These are phyloP conservation scores for Neurospora sp. DNA, from an alignment of 495 filamentous ascomycete species.

Conservation along the genomic window DNA sequence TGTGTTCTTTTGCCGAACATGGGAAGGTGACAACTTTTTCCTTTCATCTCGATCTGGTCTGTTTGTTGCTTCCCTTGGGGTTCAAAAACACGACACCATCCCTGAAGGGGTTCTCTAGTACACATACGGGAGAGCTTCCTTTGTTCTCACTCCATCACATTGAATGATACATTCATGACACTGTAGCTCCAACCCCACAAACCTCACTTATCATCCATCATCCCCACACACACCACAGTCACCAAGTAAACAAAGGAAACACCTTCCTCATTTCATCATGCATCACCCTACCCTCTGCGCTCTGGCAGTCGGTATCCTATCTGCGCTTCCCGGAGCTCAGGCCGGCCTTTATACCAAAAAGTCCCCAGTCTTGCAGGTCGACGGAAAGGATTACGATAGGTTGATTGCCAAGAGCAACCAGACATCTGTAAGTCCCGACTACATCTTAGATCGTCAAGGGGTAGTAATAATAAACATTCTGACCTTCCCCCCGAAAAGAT, in stretches of 20 bases:
- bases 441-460: neutral
- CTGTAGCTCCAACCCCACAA: neutral
- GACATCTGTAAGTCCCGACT: constrained; percentile 60
- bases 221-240: neutral
- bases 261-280: constrained; percentile 19
- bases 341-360: constrained; percentile 76
- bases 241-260: neutral
- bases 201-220: neutral
- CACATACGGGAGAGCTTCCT: constrained; percentile 8
- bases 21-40: constrained; percentile 27
- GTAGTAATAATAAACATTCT: constrained; percentile 6
- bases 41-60: constrained; percentile 3
- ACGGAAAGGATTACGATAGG: constrained; percentile 72
- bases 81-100: neutral
- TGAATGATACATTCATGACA: neutral
- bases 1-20: constrained; percentile 31
- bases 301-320: constrained; percentile 36
- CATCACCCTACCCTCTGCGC: constrained; percentile 36
- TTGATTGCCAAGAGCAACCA: constrained; percentile 84
- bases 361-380: constrained; percentile 78
- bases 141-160: neutral
- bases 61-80: neutral
- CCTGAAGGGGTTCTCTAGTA: neutral
- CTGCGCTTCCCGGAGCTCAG: constrained; percentile 48
- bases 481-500: constrained; percentile 24